Evolutionary conservation across 805 yeast species (phyloP), one percentile per base, ranked within the genome.

Genomic region (Metschnikowia cubensis): DNA sequence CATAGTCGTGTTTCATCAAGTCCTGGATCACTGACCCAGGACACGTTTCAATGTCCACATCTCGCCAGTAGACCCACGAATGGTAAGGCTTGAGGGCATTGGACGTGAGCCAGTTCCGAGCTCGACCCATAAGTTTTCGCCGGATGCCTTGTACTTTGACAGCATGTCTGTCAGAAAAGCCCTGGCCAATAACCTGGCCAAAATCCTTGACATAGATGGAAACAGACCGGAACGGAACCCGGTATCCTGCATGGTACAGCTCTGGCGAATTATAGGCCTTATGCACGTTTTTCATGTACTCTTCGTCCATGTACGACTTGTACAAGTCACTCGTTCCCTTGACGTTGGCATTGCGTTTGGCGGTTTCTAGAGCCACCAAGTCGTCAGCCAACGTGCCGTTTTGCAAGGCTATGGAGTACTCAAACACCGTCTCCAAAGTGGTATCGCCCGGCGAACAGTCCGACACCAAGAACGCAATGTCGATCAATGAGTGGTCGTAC

Each of bases 31-130:
- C 84, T 38, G 84, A 75, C 5, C 89, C 89, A 0, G 92, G 91
- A 57, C 87, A 82, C n/a, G 86, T 75, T 61, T 87, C 96, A 45
- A 87, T 83, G 62, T 87, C 96, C 1, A 82, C 94, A 66, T 87
- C 96, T 71, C 96, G 76, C 96, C 96, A 87, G 63, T 87, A 87
- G 11, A 87, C 92, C 96, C 96, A 87, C 0, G 92, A 85, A 65
- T 87, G 96, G 60, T 87, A 84, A 3, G 96, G 89, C 61, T 85
- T 81, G 51, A 87, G 71, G 0, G 94, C 88, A 39, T 80, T 79
- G 1, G 87, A 77, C 5, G 88, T 79, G 42, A 87, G 69, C 96
- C 96, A 87, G 62, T 87, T 87, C 67, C 96, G 75, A 1, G 95
- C 94, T 51, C 92, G 76, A 1, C 91, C 95, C 96, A 87, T 87